Conservation (phyloP, 73 alveolate species). For the Uronychia binucleata region DNA sequence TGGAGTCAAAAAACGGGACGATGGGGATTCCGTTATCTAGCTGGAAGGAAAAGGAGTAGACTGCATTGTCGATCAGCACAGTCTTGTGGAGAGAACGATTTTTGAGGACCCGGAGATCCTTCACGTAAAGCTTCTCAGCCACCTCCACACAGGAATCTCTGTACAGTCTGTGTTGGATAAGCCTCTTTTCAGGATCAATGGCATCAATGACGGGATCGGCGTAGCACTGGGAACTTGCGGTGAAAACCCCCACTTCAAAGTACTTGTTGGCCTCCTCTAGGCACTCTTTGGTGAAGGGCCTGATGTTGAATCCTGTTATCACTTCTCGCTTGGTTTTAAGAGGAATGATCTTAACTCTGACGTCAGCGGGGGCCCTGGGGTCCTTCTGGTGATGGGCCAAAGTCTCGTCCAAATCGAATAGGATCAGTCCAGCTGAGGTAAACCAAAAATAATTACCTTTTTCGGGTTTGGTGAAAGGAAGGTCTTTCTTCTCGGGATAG, state of each 20-base stretch:
- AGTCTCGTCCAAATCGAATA: slow-evolving; percentile 79
- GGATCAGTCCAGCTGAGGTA: no score
- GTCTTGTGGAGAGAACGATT: slow-evolving; percentile 25
- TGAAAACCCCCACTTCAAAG: slow-evolving; percentile 74
- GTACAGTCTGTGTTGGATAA: slow-evolving; percentile 71
- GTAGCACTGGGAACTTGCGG: slow-evolving; percentile 74
- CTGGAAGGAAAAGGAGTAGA: slow-evolving; percentile 50
- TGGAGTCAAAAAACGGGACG: slow-evolving; percentile 55
- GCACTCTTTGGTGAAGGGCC: slow-evolving; percentile 71
- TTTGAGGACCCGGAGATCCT: slow-evolving; percentile 43
- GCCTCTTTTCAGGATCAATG: slow-evolving; percentile 70
- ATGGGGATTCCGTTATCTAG: slow-evolving; percentile 68
- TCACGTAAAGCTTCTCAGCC: slow-evolving; percentile 51
- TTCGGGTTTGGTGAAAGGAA: no score
- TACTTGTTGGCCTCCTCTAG: slow-evolving; percentile 62
- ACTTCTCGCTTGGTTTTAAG: slow-evolving; percentile 49
- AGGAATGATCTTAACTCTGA: slow-evolving; percentile 16
- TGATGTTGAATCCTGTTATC: slow-evolving; percentile 54
- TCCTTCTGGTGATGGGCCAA: slow-evolving; percentile 61
- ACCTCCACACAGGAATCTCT: slow-evolving; percentile 32
- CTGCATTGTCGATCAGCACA: slow-evolving; percentile 46
- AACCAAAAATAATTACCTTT: no score
- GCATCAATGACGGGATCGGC: slow-evolving; percentile 76
- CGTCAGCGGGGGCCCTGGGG: slow-evolving; percentile 20
- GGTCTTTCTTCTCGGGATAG: no score